Conservation (phyloP, 495 filamentous ascomycete genomes). For the Bryoglossum gracile region DNA sequence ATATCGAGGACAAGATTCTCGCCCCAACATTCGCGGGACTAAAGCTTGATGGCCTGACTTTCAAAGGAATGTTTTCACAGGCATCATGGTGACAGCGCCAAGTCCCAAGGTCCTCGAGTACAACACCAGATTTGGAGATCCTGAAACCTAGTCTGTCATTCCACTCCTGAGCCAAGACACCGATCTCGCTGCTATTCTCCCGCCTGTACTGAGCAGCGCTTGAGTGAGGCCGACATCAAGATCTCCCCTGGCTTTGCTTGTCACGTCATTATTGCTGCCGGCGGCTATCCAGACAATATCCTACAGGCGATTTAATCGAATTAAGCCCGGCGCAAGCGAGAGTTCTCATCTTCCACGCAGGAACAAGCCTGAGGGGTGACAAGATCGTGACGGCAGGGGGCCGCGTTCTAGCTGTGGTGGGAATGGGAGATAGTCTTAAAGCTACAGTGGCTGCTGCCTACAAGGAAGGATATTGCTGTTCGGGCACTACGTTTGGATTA, state of each 20-base stretch:
- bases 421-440: neutral
- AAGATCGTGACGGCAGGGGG: neutral
- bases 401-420: neutral
- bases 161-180: conserved; percentile 68
- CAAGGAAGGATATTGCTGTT: no score
- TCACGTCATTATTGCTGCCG: conserved; percentile 81
- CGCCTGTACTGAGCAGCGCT: conserved; percentile 66
- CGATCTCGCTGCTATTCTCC: conserved; percentile 82
- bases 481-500: no score
- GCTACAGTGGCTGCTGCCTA: neutral
- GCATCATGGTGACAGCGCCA: neutral
- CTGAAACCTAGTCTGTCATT: conserved; percentile 85
- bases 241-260: conserved; percentile 61
- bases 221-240: conserved; percentile 61
- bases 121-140: conserved; percentile 32
- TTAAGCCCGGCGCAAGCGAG: neutral
- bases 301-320: conserved; percentile 69
- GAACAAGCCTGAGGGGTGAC: neutral
- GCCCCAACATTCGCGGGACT: conserved; percentile 84
- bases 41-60: conserved; percentile 59
- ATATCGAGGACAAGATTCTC: conserved; percentile 68
- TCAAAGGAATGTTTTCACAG: neutral
- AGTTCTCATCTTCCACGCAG: neutral
- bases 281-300: conserved; percentile 86
- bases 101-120: neutral